Evolutionary conservation across 2,329 filamentous ascomycete genomes (phyloP).

Genomic region (Chrysosphaeria jannelii): DNA sequence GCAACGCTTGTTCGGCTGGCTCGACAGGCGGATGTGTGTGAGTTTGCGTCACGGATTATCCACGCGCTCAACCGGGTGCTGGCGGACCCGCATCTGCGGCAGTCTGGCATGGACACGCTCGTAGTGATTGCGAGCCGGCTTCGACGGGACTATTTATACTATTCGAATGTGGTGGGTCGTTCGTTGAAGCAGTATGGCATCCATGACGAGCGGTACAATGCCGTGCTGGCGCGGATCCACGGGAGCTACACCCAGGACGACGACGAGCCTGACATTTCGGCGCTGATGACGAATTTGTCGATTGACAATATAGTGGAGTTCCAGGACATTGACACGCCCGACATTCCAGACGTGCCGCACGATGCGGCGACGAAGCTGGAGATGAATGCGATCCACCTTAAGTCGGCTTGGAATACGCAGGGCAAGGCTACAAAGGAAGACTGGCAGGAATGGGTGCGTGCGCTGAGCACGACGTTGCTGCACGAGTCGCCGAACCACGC

Average conservation of each 20-base stretch:
- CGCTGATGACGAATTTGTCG: constrained; percentile 56
- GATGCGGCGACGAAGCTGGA: constrained; percentile 97
- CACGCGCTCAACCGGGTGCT: constrained; percentile 73
- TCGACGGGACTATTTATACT: constrained; percentile 82
- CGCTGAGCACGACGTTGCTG: constrained; percentile 82
- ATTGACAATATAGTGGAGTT: too few species aligned
- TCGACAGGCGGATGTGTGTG: constrained; percentile 84
- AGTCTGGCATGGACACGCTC: constrained; percentile 71
- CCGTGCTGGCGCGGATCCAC: constrained; percentile 79
- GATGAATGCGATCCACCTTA: constrained; percentile 91
- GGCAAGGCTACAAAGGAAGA: constrained; percentile 95
- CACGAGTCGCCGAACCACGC: constrained; percentile 93
- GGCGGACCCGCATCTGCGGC: constrained; percentile 42
- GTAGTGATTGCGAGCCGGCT: constrained; percentile 90
- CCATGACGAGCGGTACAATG: constrained; percentile 72
- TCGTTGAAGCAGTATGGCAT: constrained; percentile 52
- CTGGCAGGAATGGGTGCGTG: constrained; percentile 96
- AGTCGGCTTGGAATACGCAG: constrained; percentile 87
- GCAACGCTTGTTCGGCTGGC: constrained; percentile 87
- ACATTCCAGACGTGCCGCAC: too few species aligned
- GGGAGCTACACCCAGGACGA: constrained; percentile 61
- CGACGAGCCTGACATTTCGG: constrained; percentile 48
- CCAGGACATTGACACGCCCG: too few species aligned
- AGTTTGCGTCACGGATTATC: constrained; percentile 88
- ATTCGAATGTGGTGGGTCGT: constrained; percentile 80